These are phyloP conservation scores for Boechera divaricarpa DNA, from an alignment of 345 rosid species.

Conservation along the genomic window DNA sequence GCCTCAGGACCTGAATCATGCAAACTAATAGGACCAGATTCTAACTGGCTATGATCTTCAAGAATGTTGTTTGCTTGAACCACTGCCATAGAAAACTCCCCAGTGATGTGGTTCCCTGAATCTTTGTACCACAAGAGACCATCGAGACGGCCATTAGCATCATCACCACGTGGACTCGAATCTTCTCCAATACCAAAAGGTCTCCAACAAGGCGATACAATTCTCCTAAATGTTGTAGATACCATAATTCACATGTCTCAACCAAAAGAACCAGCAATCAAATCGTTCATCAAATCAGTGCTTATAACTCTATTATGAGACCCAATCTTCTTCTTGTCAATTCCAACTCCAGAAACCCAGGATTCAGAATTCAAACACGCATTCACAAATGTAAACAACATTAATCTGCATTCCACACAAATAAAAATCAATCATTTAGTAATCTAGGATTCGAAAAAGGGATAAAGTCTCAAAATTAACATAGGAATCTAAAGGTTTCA, in stretches of 20 bases:
- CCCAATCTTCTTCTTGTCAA: conserved; percentile 49
- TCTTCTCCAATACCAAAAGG: conserved; percentile 72
- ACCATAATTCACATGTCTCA: conserved; percentile 84
- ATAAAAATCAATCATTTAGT: not conserved
- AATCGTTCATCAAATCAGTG: conserved; percentile 55
- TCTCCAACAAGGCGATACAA: conserved; percentile 92
- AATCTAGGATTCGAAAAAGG: conserved; percentile 1
- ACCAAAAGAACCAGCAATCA: conserved; percentile 77
- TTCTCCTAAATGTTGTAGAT: conserved; percentile 66
- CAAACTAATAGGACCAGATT: conserved; percentile 89
- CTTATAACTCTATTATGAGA: conserved; percentile 47
- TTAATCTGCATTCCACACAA: conserved; percentile 60
- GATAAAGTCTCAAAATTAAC: conserved; percentile 17
- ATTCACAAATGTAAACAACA: conserved; percentile 68
- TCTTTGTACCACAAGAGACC: conserved; percentile 94
- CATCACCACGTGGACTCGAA: conserved; percentile 60
- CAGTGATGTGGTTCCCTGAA: conserved; percentile 64
- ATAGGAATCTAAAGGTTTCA: conserved; percentile 26
- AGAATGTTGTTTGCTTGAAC: conserved; percentile 82
- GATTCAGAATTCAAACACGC: conserved; percentile 64
- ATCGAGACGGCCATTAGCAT: conserved; percentile 62
- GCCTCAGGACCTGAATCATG: conserved; percentile 82
- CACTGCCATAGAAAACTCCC: conserved; percentile 96
- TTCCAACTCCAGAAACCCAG: conserved; percentile 54
- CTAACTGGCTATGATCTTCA: conserved; percentile 92